Evolutionary conservation across 106 monocot species (phyloP), one percentile per base, ranked within the genome.

Genomic region (Acanthochlamys bracteata): DNA sequence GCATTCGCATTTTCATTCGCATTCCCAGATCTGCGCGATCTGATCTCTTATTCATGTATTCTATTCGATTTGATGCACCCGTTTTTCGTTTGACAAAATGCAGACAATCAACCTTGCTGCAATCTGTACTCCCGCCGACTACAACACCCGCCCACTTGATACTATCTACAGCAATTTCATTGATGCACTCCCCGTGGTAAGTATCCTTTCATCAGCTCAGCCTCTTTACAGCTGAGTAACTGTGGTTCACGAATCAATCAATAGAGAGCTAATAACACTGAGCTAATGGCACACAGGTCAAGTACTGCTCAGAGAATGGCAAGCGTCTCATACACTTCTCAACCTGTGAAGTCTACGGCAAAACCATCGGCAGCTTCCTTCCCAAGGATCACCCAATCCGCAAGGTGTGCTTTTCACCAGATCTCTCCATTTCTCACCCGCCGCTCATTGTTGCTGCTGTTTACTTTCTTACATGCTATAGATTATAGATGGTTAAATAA

Each of bases 151-250:
- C 23, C 86, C 86, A 0, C 82, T 86, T 16, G 86, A 86, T 42
- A 86, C 86, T 56, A 86, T 86, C 11, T 86, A 82, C 70, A 86
- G 86, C 71, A 86, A 86, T 66, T 86, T 86, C 79, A 82, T 82
- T 25, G 86, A 86, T 45, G 86, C 86, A 3, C 86, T 86, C 23
- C 86, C 86, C 10, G 86, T 86, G 69, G 86, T 86, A 66, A 42
- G 33, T 33, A 33, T 33, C 1, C 33, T 6, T 33, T 33, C 6
- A 3, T 33, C 33, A 1, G 33, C 33, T 33, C 6, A 3, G 4
- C 33, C 1, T 33, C 33, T 33, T 33, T 33, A 33, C 33, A 33
- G 33, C 33, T 33, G 33, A 33, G 33, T 3, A 33, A 33, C 33
- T 33, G 1, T 1, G 33, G 6, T 33, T 6, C 1, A 33, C 33